These are phyloP conservation scores for Talaromyces atroroseus DNA, from an alignment of 2,329 filamentous ascomycete genomes.

Conservation along the genomic window DNA sequence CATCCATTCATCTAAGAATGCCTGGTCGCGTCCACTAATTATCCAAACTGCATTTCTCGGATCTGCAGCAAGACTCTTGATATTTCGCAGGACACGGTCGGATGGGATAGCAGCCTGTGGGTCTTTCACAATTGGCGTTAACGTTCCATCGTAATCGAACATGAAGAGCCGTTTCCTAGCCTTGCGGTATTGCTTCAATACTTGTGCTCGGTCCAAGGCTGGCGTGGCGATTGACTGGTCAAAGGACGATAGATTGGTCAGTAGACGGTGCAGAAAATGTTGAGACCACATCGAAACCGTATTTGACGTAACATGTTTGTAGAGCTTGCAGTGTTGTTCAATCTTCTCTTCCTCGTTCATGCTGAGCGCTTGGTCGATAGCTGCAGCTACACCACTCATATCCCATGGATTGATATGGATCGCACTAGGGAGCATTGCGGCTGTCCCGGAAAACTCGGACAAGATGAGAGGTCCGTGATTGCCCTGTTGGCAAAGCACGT, in stretches of 20 bases:
- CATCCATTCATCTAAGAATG: slow-evolving; percentile 83
- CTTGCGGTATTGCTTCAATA: slow-evolving; percentile 68
- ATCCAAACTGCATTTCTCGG: slow-evolving; percentile 92
- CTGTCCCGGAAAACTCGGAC: slow-evolving; percentile 94
- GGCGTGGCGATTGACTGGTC: slow-evolving; percentile 73
- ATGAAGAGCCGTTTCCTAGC: slow-evolving; percentile 83
- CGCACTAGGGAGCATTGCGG: slow-evolving; percentile 74
- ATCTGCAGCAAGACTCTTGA: slow-evolving; percentile 74
- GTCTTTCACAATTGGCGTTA: slow-evolving; percentile 91
- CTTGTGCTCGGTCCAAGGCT: slow-evolving; percentile 65
- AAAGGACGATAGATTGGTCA: slow-evolving; percentile 73
- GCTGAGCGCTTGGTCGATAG: slow-evolving; percentile 74
- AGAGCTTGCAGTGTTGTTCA: slow-evolving; percentile 67
- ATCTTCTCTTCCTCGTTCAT: slow-evolving; percentile 64
- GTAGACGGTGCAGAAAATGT: slow-evolving; percentile 70
- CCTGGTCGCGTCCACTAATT: slow-evolving; percentile 89
- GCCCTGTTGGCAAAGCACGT: slow-evolving; percentile 85
- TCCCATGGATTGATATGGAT: slow-evolving; percentile 98
- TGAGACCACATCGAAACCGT: slow-evolving; percentile 83
- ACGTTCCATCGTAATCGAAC: slow-evolving; percentile 97
- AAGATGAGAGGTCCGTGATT: slow-evolving; percentile 83
- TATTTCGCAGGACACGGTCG: slow-evolving; percentile 69
- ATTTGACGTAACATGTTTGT: slow-evolving; percentile 76
- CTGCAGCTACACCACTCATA: slow-evolving; percentile 71
- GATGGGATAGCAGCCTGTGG: slow-evolving; percentile 85